phyloP scores from a whole-genome alignment of 1,284 basidiomycete species.

The Omphalotus olearius region DNA sequence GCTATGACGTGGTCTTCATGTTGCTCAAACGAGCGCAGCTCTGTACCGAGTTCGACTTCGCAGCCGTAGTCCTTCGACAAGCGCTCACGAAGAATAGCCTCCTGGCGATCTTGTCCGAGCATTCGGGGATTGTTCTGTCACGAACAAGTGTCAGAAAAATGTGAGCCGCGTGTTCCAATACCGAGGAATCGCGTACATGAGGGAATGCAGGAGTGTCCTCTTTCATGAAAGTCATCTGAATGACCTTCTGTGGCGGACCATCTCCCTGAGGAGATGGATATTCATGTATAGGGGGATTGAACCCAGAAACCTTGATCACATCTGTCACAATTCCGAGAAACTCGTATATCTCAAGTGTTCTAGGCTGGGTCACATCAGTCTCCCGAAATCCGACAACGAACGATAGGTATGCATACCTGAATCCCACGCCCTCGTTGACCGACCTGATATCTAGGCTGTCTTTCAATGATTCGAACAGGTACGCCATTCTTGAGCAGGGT shows the following conservation, averaged over 20 bases:
- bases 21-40: constrained; percentile 25
- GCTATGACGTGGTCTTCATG: constrained; percentile 14
- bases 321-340: constrained; percentile 10
- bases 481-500: constrained; percentile 8
- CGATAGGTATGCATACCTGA: constrained; percentile 2
- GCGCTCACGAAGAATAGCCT: constrained; percentile 24
- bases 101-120: constrained; percentile 24
- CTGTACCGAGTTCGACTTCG: constrained; percentile 26
- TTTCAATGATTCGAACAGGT: constrained; percentile 12
- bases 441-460: background rate
- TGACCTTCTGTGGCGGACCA: background rate
- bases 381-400: background rate
- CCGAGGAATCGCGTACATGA: constrained; percentile 4
- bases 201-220: constrained; percentile 5
- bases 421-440: constrained; percentile 10
- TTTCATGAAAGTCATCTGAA: background rate
- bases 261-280: background rate
- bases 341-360: constrained; percentile 12
- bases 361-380: constrained; percentile 8
- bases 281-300: background rate
- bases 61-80: constrained; percentile 20
- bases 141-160: constrained; percentile 28
- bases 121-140: constrained; percentile 13
- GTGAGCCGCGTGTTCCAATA: background rate
- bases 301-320: background rate